A percentile compares a stretch with the other conserved stretches of the same genome.
Conservation (phyloP, 345 rosid species). For the Laguncularia racemosa region DNA sequence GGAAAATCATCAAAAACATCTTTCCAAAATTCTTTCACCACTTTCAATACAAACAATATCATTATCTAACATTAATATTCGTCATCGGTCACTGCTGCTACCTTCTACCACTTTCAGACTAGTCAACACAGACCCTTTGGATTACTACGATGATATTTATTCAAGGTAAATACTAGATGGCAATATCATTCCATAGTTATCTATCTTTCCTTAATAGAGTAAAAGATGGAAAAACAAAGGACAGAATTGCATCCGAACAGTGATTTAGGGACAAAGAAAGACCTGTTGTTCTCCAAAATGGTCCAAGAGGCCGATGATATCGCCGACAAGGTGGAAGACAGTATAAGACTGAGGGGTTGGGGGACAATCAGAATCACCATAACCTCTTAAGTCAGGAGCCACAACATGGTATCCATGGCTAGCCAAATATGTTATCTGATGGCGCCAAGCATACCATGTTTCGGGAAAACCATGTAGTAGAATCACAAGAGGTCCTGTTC, state of each 20-base stretch:
- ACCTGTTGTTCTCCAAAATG: conserved; percentile 48
- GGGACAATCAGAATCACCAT: conserved; percentile 52
- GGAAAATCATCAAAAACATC: too few relatives aligned
- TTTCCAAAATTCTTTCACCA: too few relatives aligned
- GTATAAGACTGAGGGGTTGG: conserved; percentile 37
- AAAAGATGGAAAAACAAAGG: not conserved
- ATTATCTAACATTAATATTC: too few relatives aligned
- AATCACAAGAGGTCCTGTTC: conserved; percentile 47
- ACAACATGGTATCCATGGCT: conserved; percentile 48
- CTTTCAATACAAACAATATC: too few relatives aligned
- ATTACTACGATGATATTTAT: too few relatives aligned
- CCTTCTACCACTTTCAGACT: too few relatives aligned
- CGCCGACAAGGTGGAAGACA: conserved; percentile 44
- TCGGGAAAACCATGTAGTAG: conserved; percentile 77
- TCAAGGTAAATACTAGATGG: too few relatives aligned
- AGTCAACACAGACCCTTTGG: too few relatives aligned
- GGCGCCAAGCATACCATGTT: conserved; percentile 70
- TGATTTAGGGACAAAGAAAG: not conserved
- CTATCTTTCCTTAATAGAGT: too few relatives aligned
- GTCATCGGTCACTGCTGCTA: too few relatives aligned
- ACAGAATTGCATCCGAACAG: not conserved
- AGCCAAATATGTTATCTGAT: conserved; percentile 50
- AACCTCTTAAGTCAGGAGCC: conserved; percentile 69
- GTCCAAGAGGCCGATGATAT: conserved; percentile 44
- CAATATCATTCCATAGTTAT: too few relatives aligned